Base-by-base conservation (phyloP, 176 grass and related monocot genomes). In the Musa acuminata region DNA sequence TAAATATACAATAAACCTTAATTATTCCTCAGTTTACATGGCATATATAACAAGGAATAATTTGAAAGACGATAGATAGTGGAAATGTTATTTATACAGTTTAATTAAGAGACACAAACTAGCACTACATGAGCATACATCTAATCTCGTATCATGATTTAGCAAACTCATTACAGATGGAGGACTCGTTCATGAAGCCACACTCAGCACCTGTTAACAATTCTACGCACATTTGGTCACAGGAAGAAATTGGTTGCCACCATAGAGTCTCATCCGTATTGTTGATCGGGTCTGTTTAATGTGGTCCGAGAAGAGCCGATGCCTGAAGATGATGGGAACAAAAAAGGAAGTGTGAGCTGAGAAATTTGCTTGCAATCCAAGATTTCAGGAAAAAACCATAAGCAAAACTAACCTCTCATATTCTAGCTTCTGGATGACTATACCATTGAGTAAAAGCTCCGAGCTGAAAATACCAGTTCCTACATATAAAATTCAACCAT, bases 351-450 rank as follows among this genome's bases (percentile, higher is more conserved):
- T 22, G 24, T 24, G 25, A 57, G 16, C 51, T 48, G 19, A 26
- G 4, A 72, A 55, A 53, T 62, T 25, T 24, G 35, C 8, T 72
- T 12, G 52, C 8, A 19, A 60, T 16, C 10, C 35, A 3, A 71
- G 11, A 23, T 59, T 19, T 24, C 13, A n/a, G 55, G 26, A 60
- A 68, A 55, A 7, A 17, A 62, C 57, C 20, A 43, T 43, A 6
- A 43, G 57, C 10, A 51, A n/a, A 50, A 71, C 83, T 74, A 72
- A 96, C 93, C 93, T 96, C 11, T 90, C 81, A 29, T 83, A 85
- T 52, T 96, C 89, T 60, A 96, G 81, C 71, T 92, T 92, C 76
- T 96, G 93, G 55, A 79, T 88, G 77, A 92, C 35, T 77, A 96
- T 92, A 11, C 93, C 89, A 7, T 88, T 92, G 20, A 96, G 84